phyloP scores from a whole-genome alignment of 1,284 basidiomycete genomes.

The Sporisorium reilianum region DNA sequence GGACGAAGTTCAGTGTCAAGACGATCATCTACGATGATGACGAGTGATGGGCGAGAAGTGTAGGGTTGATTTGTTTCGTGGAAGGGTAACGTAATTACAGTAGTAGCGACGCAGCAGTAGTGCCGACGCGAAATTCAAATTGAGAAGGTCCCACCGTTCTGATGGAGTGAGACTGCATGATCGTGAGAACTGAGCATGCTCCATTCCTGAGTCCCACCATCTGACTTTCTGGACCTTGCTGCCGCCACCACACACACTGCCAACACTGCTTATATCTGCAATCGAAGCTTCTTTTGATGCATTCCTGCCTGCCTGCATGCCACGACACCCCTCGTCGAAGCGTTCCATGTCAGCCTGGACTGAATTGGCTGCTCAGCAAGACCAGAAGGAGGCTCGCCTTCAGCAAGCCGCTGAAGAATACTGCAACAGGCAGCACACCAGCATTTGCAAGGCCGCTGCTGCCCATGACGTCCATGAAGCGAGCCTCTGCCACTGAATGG shows the following conservation, averaged over 20 bases:
- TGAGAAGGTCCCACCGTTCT: too few relatives aligned
- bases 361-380: background rate
- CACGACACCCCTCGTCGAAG: background rate
- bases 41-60: constrained; percentile 3
- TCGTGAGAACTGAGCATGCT: too few relatives aligned
- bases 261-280: background rate
- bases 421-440: too few relatives aligned
- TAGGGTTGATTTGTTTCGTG: background rate
- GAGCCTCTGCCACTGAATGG: too few relatives aligned
- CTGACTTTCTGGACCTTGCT: background rate
- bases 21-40: constrained; percentile 62
- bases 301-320: background rate
- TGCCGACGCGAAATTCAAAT: too few relatives aligned
- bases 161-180: too few relatives aligned
- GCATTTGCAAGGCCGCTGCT: too few relatives aligned
- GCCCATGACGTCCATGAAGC: too few relatives aligned
- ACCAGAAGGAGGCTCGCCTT: background rate
- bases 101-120: too few relatives aligned
- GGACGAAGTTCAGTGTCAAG: constrained; percentile 71
- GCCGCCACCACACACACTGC: background rate
- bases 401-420: background rate
- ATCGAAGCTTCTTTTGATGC: background rate
- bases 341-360: background rate
- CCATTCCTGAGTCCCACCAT: too few relatives aligned
- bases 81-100: too few relatives aligned